phyloP scores from a whole-genome alignment of 192 early-diverging fungal genomes.

The Podila epigama region DNA sequence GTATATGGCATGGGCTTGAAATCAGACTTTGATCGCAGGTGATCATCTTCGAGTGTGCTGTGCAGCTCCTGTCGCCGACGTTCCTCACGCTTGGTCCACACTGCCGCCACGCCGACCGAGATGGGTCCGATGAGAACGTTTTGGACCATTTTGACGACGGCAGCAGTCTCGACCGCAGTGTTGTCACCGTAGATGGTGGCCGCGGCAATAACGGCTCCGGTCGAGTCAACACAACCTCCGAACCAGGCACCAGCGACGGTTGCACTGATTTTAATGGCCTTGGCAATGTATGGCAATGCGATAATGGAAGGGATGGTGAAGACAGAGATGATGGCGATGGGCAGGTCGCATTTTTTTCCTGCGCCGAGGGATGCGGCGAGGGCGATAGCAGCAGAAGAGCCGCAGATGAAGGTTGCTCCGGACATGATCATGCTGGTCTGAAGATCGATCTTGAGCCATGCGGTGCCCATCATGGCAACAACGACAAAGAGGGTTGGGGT shows the following conservation, averaged over 20 bases:
- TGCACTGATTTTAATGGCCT: conserved; percentile 43
- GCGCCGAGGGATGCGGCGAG: conserved; percentile 53
- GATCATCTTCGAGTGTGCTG: conserved; percentile 21
- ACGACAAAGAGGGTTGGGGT: conserved; percentile 60
- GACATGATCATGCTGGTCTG: conserved; percentile 62
- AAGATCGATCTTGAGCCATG: conserved; percentile 54
- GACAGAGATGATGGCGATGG: conserved; percentile 63
- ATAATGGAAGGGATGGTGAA: conserved; percentile 63
- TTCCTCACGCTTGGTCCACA: conserved; percentile 54
- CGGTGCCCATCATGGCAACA: conserved; percentile 54
- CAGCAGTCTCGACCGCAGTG: conserved; percentile 53
- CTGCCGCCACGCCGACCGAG: conserved; percentile 55
- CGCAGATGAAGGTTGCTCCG: conserved; percentile 62
- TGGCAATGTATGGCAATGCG: conserved; percentile 60
- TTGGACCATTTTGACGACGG: conserved; percentile 63
- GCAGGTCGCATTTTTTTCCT: conserved; percentile 57
- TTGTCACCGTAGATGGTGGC: conserved; percentile 58
- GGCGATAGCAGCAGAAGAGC: conserved; percentile 59
- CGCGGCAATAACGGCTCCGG: conserved; percentile 61
- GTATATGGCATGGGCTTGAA: conserved; percentile 28
- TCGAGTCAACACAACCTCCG: conserved; percentile 63
- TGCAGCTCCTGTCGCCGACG: conserved; percentile 19
- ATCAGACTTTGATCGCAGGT: conserved; percentile 19
- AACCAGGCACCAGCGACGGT: conserved; percentile 61
- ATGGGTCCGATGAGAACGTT: conserved; percentile 63